Base-by-base conservation (phyloP, 2,329 filamentous ascomycete genomes). In the Rhytidhysteron rufulum region DNA sequence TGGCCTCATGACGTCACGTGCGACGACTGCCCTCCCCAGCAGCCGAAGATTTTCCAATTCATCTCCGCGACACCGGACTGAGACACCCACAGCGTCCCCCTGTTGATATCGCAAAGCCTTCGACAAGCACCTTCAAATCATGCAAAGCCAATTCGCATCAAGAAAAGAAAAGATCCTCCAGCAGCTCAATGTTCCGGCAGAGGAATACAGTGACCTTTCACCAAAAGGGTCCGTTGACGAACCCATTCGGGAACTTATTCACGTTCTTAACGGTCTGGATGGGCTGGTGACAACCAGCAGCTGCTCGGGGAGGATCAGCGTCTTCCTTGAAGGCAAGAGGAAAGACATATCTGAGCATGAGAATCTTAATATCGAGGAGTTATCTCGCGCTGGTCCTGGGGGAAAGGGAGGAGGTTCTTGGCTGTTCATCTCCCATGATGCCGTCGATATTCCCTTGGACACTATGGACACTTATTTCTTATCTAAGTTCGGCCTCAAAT, bases 271-370 rank as follows among this genome's bases (percentile, higher is more conserved):
- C 65, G 62, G 55, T 1, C 59, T 84, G 5, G 77, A 82, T 1
- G 88, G 87, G 2, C 78, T 90, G 30, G 88, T 94, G 24, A 96
- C 91, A 2, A 96, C 90, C 3, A 95, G 89, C 67, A 95, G 89
- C 65, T 97, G 91, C 62, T 86, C 88, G 2, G 91, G 91, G 1
- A 75, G 91, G 38, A 79, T 94, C 34, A 90, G 86, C 49, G 86
- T 96, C 4, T 97, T 94, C 57, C 71, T 94, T 1, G 91, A 96
- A 68, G 90, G 90, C 1, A 71, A 70, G 32, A 85, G 80, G 54
- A 69, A 64, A 51, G 44, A 50, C 4, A 34, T 15, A 4, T 34
- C 40, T 11, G 27, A 8, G 25, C 20, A 32, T 30, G 44, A 48
- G 13, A 9, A 18, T 22, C 21, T 32, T 38, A 44, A 43, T 31